phyloP scores from a whole-genome alignment of 768 basidiomycete genomes.

The Amanita rimosa region DNA sequence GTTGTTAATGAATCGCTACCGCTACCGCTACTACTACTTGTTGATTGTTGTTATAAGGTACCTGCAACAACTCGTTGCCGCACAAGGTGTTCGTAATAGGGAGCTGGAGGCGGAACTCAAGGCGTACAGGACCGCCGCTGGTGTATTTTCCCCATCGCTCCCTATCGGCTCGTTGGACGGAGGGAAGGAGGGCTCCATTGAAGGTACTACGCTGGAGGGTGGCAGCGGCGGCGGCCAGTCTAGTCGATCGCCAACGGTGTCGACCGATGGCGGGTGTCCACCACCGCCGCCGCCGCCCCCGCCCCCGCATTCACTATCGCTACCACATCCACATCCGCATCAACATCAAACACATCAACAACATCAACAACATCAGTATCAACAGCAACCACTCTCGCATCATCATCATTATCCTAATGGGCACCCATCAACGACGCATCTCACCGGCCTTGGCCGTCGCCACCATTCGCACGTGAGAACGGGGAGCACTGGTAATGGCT shows the following conservation, averaged over 20 bases:
- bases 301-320: background rate
- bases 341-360: background rate
- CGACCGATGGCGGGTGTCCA: background rate
- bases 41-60: no score
- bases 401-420: background rate
- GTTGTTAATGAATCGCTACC: no score
- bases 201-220: constrained; percentile 5
- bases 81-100: constrained; percentile 66
- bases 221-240: no score
- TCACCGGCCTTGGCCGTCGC: background rate
- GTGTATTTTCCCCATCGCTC: constrained; percentile 8
- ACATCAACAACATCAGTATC: background rate
- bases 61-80: constrained; percentile 76
- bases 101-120: constrained; percentile 70
- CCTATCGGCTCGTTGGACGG: background rate
- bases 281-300: no score
- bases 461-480: background rate
- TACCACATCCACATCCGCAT: background rate
- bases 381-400: no score
- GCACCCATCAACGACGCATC: background rate
- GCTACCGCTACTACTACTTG: no score
- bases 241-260: background rate
- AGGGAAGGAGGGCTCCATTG: background rate
- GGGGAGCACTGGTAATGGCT: background rate
- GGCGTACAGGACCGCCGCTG: constrained; percentile 22